Percentiles rank a stretch among this genome's conserved stretches.
Conservation (phyloP, 2,329 filamentous ascomycete genomes). For the Bipolaris victoriae region DNA sequence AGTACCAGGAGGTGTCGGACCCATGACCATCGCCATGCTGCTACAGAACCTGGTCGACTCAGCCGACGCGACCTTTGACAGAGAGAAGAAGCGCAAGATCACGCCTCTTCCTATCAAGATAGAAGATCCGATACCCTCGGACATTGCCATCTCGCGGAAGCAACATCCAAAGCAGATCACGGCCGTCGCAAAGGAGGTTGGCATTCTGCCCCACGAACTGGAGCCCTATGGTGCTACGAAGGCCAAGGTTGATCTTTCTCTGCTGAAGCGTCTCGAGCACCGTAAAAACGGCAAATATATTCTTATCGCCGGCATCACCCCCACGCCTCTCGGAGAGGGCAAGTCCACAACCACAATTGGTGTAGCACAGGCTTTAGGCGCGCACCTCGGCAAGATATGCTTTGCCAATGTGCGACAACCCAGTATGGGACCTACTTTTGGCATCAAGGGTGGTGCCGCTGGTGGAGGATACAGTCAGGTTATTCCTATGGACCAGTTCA, state of each 20-base stretch:
- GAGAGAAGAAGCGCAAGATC: constrained; percentile 79
- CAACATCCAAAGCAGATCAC: constrained; percentile 94
- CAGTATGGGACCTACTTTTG: constrained; percentile 96
- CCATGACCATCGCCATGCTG: constrained; percentile 99
- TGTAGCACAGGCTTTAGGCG: constrained; percentile 88
- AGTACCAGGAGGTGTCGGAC: constrained; percentile 93
- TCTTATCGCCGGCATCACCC: constrained; percentile 93
- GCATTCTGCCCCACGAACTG: constrained; percentile 85
- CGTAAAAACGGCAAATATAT: constrained; percentile 89
- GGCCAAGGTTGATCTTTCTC: constrained; percentile 85
- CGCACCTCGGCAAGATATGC: constrained; percentile 82
- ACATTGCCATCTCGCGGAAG: constrained; percentile 87
- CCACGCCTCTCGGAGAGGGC: constrained; percentile 93
- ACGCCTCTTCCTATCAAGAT: constrained; percentile 84
- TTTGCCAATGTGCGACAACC: constrained; percentile 98
- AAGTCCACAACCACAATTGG: constrained; percentile 99
- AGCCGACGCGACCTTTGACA: constrained; percentile 79
- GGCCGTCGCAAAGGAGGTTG: constrained; percentile 80
- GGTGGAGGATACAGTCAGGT: constrained; percentile 98
- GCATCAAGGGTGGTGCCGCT: constrained; percentile 97
- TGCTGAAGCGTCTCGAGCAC: constrained; percentile 84
- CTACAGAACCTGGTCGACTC: constrained; percentile 93
- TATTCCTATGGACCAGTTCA: constrained; percentile 99
- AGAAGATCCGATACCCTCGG: constrained; percentile 83
- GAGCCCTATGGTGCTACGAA: constrained; percentile 96